A percentile compares a stretch with the other conserved stretches of the same genome.
Evolutionary conservation across 2,329 filamentous ascomycete species (phyloP).

Genomic region (Cladosporium sp.): DNA sequence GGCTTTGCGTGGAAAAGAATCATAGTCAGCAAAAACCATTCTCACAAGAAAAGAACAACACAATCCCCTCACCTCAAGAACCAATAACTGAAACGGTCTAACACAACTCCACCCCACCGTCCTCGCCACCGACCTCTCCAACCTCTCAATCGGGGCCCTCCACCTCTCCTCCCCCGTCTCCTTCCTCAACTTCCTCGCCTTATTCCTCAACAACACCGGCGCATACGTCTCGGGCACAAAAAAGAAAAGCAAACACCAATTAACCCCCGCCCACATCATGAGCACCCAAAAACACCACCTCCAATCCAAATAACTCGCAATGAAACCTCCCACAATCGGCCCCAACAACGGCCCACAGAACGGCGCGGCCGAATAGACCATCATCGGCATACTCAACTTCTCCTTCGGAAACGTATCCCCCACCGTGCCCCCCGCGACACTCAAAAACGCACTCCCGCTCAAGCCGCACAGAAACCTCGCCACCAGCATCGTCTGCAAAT

Average conservation of each 20-base stretch:
- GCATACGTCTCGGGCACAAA: slow-evolving; percentile 87
- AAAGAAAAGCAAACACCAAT: slow-evolving; percentile 61
- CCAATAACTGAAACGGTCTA: slow-evolving; percentile 71
- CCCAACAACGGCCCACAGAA: slow-evolving; percentile 55
- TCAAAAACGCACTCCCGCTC: slow-evolving; percentile 58
- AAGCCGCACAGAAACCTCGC: slow-evolving; percentile 74
- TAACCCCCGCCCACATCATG: slow-evolving; percentile 70
- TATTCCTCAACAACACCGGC: slow-evolving; percentile 65
- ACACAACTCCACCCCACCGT: slow-evolving; percentile 52
- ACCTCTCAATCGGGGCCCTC: slow-evolving; percentile 71
- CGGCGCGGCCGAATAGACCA: slow-evolving; percentile 62
- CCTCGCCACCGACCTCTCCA: slow-evolving; percentile 60
- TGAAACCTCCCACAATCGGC: slow-evolving; percentile 69
- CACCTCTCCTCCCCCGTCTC: slow-evolving; percentile 75
- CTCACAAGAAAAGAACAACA: too few relatives aligned
- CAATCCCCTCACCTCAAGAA: slow-evolving; percentile 41
- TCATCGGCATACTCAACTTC: slow-evolving; percentile 76
- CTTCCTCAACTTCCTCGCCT: slow-evolving; percentile 65
- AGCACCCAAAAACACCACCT: slow-evolving; percentile 82
- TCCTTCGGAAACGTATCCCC: slow-evolving; percentile 70
- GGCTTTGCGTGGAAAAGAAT: slow-evolving; percentile 40
- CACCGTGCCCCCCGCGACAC: slow-evolving; percentile 79
- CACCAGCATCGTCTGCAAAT: slow-evolving; percentile 63
- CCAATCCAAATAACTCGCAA: slow-evolving; percentile 71
- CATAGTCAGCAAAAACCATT: too few relatives aligned